These are phyloP conservation scores for Physaria fendleri DNA, from an alignment of 345 rosid species.

Conservation along the genomic window DNA sequence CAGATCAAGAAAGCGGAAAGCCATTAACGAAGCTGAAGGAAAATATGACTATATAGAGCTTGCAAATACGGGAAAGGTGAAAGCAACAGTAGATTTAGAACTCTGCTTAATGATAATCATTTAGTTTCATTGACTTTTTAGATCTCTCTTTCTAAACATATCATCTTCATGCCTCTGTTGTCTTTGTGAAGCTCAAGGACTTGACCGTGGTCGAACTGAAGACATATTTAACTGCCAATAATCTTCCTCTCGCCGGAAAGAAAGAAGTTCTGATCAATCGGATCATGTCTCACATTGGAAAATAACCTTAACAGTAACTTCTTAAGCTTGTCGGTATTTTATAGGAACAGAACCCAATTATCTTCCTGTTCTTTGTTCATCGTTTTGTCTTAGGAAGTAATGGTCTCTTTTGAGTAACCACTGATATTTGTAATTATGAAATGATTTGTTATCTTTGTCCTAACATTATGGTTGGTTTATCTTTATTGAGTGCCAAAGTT, in stretches of 20 bases:
- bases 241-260: conserved; percentile 62
- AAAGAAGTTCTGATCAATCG: conserved; percentile 69
- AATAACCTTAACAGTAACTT: conserved; percentile 27
- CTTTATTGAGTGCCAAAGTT: not conserved
- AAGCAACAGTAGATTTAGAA: conserved; percentile 4
- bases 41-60: conserved; percentile 64
- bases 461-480: not conserved
- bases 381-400: conserved; percentile 6
- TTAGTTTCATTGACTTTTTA: not conserved
- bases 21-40: conserved; percentile 42
- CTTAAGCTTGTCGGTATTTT: not conserved
- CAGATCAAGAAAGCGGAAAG: conserved; percentile 67
- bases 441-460: not conserved
- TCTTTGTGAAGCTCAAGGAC: conserved; percentile 61
- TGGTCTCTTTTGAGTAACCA: not conserved
- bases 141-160: not conserved
- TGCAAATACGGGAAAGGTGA: conserved; percentile 82
- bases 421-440: not conserved
- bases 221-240: conserved; percentile 55
- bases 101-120: not conserved
- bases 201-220: conserved; percentile 68
- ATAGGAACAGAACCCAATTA: not conserved
- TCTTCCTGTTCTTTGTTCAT: conserved; percentile 1
- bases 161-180: conserved; percentile 2
- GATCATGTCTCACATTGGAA: conserved; percentile 68